A percentile compares a stretch with the other conserved stretches of the same genome.
These are phyloP conservation scores for Trametes sanguinea DNA, from an alignment of 768 basidiomycete genomes.

Conservation along the genomic window DNA sequence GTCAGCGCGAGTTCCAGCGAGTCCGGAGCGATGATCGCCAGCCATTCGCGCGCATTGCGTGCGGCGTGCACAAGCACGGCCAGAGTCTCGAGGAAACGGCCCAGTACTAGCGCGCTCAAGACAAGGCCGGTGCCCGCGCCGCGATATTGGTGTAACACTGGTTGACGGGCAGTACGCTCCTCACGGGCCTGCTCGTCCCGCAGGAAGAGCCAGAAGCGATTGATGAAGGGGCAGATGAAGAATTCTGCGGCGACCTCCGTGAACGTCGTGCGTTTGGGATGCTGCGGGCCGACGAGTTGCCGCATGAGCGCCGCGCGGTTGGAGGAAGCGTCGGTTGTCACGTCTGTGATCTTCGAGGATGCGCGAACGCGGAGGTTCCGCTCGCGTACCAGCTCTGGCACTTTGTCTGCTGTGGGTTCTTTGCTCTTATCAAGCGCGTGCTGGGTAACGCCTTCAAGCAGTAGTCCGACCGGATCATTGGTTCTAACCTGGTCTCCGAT, in stretches of 20 bases:
- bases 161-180: constrained; percentile 60
- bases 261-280: constrained; percentile 43
- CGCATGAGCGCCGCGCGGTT: constrained; percentile 8
- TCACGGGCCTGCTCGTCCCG: constrained; percentile 82
- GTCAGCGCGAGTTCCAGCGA: constrained; percentile 82
- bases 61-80: constrained; percentile 82
- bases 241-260: constrained; percentile 79
- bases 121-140: constrained; percentile 83
- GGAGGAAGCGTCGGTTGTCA: constrained; percentile 28
- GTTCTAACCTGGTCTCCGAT: constrained; percentile 38
- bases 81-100: constrained; percentile 75
- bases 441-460: constrained; percentile 65
- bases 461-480: constrained; percentile 48
- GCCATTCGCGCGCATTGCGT: constrained; percentile 78
- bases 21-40: constrained; percentile 79
- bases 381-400: constrained; percentile 69
- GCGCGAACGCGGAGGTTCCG: constrained; percentile 68
- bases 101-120: constrained; percentile 73
- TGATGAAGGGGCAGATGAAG: constrained; percentile 88
- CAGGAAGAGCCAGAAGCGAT: constrained; percentile 94
- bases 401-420: constrained; percentile 52
- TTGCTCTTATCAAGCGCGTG: constrained; percentile 63
- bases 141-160: constrained; percentile 57
- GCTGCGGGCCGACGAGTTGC: constrained; percentile 18
- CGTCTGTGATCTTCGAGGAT: constrained; percentile 48